Evolutionary conservation across 148 eudicot species (phyloP).

Genomic region (Limonium bicolor): DNA sequence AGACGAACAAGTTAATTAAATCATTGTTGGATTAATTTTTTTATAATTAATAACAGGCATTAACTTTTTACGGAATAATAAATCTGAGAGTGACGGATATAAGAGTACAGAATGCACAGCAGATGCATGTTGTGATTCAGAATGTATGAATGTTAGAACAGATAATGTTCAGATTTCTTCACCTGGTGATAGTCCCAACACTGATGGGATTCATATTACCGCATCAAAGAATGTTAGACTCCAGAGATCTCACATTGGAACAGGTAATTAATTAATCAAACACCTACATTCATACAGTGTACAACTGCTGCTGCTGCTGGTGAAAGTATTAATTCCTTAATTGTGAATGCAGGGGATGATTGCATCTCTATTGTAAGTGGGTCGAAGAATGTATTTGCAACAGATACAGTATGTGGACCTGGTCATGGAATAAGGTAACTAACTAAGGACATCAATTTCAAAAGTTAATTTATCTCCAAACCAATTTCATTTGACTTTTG

Average conservation of each 20-base stretch:
- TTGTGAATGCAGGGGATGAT: conserved; percentile 77
- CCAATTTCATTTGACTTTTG: no score
- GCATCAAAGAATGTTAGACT: conserved; percentile 33
- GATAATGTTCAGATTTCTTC: conserved; percentile 33
- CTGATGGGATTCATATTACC: conserved; percentile 81
- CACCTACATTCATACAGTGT: background rate
- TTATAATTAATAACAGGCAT: conserved; percentile 28
- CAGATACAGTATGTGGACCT: conserved; percentile 62
- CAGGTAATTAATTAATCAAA: conserved; percentile 34
- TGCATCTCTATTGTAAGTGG: conserved; percentile 85
- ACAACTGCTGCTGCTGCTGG: background rate
- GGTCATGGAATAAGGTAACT: conserved; percentile 99
- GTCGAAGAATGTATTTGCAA: conserved; percentile 33
- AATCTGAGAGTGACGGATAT: conserved; percentile 36
- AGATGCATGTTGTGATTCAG: conserved; percentile 53
- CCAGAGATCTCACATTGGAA: conserved; percentile 26
- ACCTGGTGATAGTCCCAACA: conserved; percentile 65
- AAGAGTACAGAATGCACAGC: conserved; percentile 44
- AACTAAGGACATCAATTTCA: no score
- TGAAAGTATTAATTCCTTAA: background rate
- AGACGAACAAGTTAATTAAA: background rate
- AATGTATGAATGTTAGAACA: conserved; percentile 34
- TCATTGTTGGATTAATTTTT: background rate
- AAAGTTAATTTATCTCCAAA: no score
- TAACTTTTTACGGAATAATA: conserved; percentile 44